These are phyloP conservation scores for Flaveria linearis DNA, from an alignment of 129 eudicot species.

Conservation along the genomic window DNA sequence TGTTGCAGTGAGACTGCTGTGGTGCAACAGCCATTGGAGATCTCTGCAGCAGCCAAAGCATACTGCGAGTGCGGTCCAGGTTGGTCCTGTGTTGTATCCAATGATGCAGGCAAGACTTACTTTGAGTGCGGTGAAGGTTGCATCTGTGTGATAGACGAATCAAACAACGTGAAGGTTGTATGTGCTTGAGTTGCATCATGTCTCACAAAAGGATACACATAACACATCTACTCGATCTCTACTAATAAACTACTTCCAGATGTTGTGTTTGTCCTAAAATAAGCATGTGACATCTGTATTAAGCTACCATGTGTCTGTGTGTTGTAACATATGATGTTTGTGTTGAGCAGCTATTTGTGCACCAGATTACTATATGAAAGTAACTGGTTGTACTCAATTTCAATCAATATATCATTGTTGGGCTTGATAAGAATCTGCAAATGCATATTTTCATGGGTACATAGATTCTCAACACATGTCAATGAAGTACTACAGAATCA, in stretches of 20 bases:
- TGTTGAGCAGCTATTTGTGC: not conserved
- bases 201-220: not conserved
- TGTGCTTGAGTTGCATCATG: constrained; percentile 23
- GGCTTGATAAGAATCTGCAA: not conserved
- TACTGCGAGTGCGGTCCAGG: constrained; percentile 34
- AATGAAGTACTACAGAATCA: not conserved
- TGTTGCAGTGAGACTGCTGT: constrained; percentile 32
- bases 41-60: constrained; percentile 27
- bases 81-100: constrained; percentile 38
- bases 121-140: constrained; percentile 41
- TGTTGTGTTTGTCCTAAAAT: constrained; percentile 24
- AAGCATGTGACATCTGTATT: constrained; percentile 10
- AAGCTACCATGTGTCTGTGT: not conserved
- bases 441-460: not conserved
- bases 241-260: not conserved
- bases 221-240: not conserved
- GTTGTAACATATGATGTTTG: constrained; percentile 13
- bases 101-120: constrained; percentile 35
- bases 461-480: not conserved
- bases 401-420: not conserved
- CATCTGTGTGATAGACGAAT: constrained; percentile 33
- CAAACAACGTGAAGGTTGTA: constrained; percentile 29
- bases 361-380: not conserved
- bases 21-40: constrained; percentile 21
- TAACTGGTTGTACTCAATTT: not conserved